phyloP scores from a whole-genome alignment of 495 filamentous ascomycete species.

The Annulohypoxylon stygium region DNA sequence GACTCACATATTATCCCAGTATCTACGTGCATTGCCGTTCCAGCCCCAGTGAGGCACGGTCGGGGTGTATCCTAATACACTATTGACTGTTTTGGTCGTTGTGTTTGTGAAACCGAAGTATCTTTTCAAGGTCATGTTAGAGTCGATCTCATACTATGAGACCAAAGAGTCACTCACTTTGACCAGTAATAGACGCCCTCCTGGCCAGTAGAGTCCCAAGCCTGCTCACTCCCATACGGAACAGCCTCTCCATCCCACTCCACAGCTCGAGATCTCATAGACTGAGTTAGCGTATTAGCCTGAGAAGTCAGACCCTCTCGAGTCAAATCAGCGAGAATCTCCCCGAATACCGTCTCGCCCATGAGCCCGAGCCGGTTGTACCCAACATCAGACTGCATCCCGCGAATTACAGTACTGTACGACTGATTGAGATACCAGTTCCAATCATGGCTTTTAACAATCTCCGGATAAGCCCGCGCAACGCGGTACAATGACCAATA shows the following conservation, averaged over 20 bases:
- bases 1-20: slow-evolving; percentile 64
- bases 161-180: slow-evolving; percentile 43
- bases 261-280: slow-evolving; percentile 59
- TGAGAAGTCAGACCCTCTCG: slow-evolving; percentile 56
- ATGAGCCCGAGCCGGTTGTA: slow-evolving; percentile 62
- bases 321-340: slow-evolving; percentile 61
- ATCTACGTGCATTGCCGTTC: slow-evolving; percentile 67
- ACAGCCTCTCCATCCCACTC: slow-evolving; percentile 58
- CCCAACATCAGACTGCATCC: slow-evolving; percentile 40
- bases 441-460: slow-evolving; percentile 55
- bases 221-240: slow-evolving; percentile 68
- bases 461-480: slow-evolving; percentile 56
- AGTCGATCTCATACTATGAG: neutral
- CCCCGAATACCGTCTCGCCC: slow-evolving; percentile 66
- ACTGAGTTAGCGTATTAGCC: slow-evolving; percentile 52
- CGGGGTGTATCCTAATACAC: slow-evolving; percentile 64
- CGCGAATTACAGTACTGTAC: slow-evolving; percentile 53
- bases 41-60: slow-evolving; percentile 68
- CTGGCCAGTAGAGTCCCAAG: slow-evolving; percentile 69
- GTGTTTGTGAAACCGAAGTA: slow-evolving; percentile 61
- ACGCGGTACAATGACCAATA: slow-evolving; percentile 67
- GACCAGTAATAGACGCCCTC: slow-evolving; percentile 69
- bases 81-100: slow-evolving; percentile 61
- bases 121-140: slow-evolving; percentile 23
- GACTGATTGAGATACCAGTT: slow-evolving; percentile 65